Base-by-base conservation (phyloP, 352 stramenopile genomes). In the Phytopythium kandeliae region DNA sequence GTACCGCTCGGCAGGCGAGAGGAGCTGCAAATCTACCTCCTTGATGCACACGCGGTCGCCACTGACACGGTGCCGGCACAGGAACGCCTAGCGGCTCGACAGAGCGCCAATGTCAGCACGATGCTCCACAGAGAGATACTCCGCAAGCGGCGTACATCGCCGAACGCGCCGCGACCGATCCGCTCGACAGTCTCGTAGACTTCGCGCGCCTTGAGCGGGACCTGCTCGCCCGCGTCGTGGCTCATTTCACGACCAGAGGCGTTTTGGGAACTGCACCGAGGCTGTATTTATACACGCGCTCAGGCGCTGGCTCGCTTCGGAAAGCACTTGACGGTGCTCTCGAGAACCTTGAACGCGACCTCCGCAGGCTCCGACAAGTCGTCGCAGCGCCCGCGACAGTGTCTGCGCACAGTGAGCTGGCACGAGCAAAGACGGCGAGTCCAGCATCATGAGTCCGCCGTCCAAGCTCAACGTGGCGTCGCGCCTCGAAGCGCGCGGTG, bases 301-400 rank as follows among this genome's bases (percentile, higher is more conserved):
- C 40, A 45, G 12, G 13, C 21, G 7, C 25, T 45, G 11, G 66
- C 60, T 1, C 67, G 67, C 13, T 51, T 67, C 2, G 51, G 60
- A 28, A 87, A 85, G 48, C 65, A 79, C 50, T 79, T 79, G 50
- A 91, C 58, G 11, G 73, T 81, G 57, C 75, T 86, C 43, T 91
- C 80, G 11, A 91, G 49, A 12, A 91, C 67, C 55, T 89, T 91
- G 61, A 80, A 91, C 24, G 73, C 63, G 30, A 79, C 65, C 8
- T 57, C 57, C 13, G 54, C 51, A 8, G 63, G 55, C 26, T 77
- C 62, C 24, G 36, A 57, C 22, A 74, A 24, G 2, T 53, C 49
- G 19, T 45, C 41, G 35, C 21, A 15, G n/a, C 17, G 22, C 2
- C 33, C 46, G 8, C 33, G 8, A 15, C 46, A 52, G 31, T 52